These are phyloP conservation scores for Pisolithus thermaeus DNA, from an alignment of 1,284 basidiomycete genomes.

Conservation along the genomic window DNA sequence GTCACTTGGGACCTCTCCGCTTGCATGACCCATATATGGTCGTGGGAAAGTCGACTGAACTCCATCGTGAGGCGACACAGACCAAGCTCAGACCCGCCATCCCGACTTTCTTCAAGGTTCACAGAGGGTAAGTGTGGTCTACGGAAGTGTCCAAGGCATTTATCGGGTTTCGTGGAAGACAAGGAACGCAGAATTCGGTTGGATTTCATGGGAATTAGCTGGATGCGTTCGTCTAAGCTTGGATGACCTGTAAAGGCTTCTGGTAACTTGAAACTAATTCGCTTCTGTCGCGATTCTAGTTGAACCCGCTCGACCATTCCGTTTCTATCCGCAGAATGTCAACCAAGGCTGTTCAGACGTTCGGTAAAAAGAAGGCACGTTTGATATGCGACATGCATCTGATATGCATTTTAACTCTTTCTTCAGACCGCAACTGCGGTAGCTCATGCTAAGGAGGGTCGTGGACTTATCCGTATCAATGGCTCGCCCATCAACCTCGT, in stretches of 20 bases:
- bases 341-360: constrained; percentile 89
- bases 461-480: constrained; percentile 96
- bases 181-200: constrained; percentile 1
- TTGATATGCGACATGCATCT: not conserved
- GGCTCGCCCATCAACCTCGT: constrained; percentile 95
- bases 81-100: constrained; percentile 11
- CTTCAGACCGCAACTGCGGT: constrained; percentile 91
- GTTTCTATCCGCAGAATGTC: constrained; percentile 50
- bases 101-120: constrained; percentile 18
- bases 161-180: not conserved
- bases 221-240: constrained; percentile 31
- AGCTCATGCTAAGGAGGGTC: constrained; percentile 94
- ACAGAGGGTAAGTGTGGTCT: constrained; percentile 36
- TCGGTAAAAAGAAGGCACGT: constrained; percentile 96
- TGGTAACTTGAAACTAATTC: constrained; percentile 1
- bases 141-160: constrained; percentile 5
- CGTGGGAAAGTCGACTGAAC: constrained; percentile 23
- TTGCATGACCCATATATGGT: not conserved
- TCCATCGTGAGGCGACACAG: constrained; percentile 25
- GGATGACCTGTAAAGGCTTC: constrained; percentile 31
- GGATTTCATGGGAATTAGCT: constrained; percentile 23
- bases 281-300: constrained; percentile 2
- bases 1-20: too few relatives aligned
- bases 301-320: not conserved
- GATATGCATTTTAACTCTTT: constrained; percentile 4